These are phyloP conservation scores for Trichoderma parareesei DNA, from an alignment of 495 filamentous ascomycete genomes.

Conservation along the genomic window DNA sequence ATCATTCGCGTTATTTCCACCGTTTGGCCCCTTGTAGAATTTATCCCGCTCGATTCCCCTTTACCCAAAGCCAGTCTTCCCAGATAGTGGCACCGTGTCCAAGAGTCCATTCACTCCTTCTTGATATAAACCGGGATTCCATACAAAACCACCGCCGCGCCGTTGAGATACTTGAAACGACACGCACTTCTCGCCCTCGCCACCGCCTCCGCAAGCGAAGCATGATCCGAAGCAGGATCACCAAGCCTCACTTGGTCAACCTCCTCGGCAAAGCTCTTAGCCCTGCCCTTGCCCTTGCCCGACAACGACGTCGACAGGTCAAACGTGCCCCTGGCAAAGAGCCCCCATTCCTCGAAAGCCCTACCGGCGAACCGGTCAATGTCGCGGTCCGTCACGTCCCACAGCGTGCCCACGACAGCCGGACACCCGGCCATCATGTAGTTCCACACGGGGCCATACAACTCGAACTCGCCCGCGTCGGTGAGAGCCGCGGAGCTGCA, in stretches of 20 bases:
- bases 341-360: constrained; percentile 76
- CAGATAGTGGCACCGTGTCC: background rate
- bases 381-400: constrained; percentile 97
- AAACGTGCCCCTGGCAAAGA: constrained; percentile 42
- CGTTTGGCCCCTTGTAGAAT: too few species aligned
- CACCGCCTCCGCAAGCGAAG: constrained; percentile 69
- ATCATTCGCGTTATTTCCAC: too few species aligned
- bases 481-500: constrained; percentile 72
- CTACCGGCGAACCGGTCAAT: constrained; percentile 81
- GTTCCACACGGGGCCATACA: constrained; percentile 78
- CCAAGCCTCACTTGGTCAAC: constrained; percentile 20
- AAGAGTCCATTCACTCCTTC: constrained; percentile 6
- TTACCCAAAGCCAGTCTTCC: background rate
- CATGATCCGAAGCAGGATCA: constrained; percentile 13
- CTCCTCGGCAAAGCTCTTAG: constrained; percentile 15
- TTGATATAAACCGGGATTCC: constrained; percentile 82
- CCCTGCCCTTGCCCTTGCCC: constrained; percentile 9
- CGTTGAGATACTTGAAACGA: constrained; percentile 82
- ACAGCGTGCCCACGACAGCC: constrained; percentile 80
- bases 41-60: background rate
- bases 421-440: constrained; percentile 81
- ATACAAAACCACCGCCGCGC: constrained; percentile 87
- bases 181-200: constrained; percentile 63
- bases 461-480: constrained; percentile 81
- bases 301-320: constrained; percentile 15